These are phyloP conservation scores for Mycosarcoma maydis DNA, from an alignment of 1,284 basidiomycete genomes.

Conservation along the genomic window DNA sequence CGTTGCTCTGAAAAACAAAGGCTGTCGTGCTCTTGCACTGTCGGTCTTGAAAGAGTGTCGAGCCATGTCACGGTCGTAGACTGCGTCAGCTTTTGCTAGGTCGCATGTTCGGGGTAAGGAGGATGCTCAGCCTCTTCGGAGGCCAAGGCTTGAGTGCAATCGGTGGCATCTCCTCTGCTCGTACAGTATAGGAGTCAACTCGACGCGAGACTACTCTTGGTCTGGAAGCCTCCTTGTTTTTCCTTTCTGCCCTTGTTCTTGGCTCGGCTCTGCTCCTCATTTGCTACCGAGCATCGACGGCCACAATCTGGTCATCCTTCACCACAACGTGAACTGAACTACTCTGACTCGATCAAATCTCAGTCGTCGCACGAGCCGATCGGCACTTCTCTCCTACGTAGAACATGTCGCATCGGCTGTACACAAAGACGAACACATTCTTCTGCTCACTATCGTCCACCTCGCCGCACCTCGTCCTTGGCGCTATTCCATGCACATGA, in stretches of 20 bases:
- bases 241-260: slow-evolving; percentile 1
- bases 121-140: slow-evolving; percentile 41
- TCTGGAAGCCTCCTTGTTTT: slow-evolving; percentile 39
- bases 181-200: slow-evolving; percentile 47
- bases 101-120: slow-evolving; percentile 48
- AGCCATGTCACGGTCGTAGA: slow-evolving; percentile 21
- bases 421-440: slow-evolving; percentile 27
- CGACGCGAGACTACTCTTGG: slow-evolving; percentile 66
- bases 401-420: slow-evolving; percentile 1
- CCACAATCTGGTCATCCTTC: not conserved
- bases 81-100: slow-evolving; percentile 39
- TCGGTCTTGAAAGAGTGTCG: not conserved
- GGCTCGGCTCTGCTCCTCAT: not conserved
- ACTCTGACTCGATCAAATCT: slow-evolving; percentile 28
- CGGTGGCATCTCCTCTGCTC: slow-evolving; percentile 55
- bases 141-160: slow-evolving; percentile 65
- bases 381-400: slow-evolving; percentile 4
- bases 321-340: no score
- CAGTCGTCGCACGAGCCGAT: slow-evolving; percentile 11
- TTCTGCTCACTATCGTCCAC: not conserved
- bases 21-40: not conserved
- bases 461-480: not conserved
- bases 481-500: no score
- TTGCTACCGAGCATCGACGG: not conserved
- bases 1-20: not conserved